These are phyloP conservation scores for Xylariaceae sp. DNA, from an alignment of 2,329 filamentous ascomycete species.

Conservation along the genomic window DNA sequence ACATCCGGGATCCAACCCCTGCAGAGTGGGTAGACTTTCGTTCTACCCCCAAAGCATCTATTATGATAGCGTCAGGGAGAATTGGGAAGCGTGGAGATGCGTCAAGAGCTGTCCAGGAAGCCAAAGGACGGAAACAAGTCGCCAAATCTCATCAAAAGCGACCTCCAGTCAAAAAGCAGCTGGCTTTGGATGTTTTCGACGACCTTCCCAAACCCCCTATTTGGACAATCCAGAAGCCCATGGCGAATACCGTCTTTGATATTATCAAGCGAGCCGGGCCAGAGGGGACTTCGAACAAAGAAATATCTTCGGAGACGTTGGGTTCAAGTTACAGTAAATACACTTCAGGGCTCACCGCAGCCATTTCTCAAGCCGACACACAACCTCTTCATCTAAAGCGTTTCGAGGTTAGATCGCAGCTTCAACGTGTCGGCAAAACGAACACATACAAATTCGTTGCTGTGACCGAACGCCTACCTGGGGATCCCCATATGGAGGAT, in stretches of 20 bases:
- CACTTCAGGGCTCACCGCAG: conserved; percentile 28
- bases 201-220: conserved; percentile 9
- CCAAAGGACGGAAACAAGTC: conserved; percentile 3
- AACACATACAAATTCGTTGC: conserved; percentile 37
- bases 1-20: conserved; percentile 48
- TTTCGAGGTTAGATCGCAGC: conserved; percentile 33
- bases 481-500: conserved; percentile 1
- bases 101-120: conserved; percentile 20
- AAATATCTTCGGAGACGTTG: conserved; percentile 26
- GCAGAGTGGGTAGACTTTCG: conserved; percentile 55
- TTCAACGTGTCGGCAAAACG: conserved; percentile 35
- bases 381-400: conserved; percentile 37
- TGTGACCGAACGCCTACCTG: conserved; percentile 9
- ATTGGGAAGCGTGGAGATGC: conserved; percentile 25
- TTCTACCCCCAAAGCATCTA: conserved; percentile 40
- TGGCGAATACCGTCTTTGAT: conserved; percentile 29
- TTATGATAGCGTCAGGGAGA: conserved; percentile 25
- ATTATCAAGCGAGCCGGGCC: conserved; percentile 28
- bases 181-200: neutral
- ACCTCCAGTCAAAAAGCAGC: conserved; percentile 3
- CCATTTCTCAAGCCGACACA: conserved; percentile 28
- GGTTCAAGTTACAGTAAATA: conserved; percentile 29
- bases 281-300: conserved; percentile 28
- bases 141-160: neutral
- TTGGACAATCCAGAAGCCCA: conserved; percentile 31